Base-by-base conservation (phyloP, 75 land plant species). In the Larix kaempferi region DNA sequence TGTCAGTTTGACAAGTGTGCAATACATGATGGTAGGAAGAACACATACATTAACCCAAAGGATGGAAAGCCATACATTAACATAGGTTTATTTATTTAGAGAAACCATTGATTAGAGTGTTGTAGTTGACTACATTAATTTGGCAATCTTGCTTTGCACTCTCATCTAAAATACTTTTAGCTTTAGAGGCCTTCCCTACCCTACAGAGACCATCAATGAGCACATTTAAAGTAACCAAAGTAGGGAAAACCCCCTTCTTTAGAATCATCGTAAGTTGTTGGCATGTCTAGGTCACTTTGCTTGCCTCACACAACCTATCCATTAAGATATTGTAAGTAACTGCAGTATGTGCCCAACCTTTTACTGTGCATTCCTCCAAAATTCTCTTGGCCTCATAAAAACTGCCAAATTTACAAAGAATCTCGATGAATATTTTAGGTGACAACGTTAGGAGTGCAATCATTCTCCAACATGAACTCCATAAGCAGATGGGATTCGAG, bases 401-500 rank as follows among this genome's bases (percentile, higher is more conserved):
- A 13, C 62, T 44, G 5, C 66, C 74, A 61, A 7, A 35, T 27
- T 65, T 73, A 37, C 84, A 78, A n/a, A 82, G 67, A 3, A 52
- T 75, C 58, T 74, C 58, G 22, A 82, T 82, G 27, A 82, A 62
- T 72, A 27, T 23, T 82, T 59, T 78, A 82, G 21, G 63, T 73
- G 0, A 78, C 85, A 63, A 78, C 54, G 74, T 81, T 93, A 13
- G 86, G 86, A 3, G 64, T 56, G 19, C 80, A 58, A 6, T 81
- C 84, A 16, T 73, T 73, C 56, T 84, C 80, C 16, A 76, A 35
- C 89, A 90, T 81, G 56, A 74, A 81, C 19, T 62, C 52, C 52
- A 80, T 84, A 55, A 88, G 60, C 17, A 57, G 71, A 16, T 56
- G 77, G 52, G 93, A 92, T 22, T 77, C 88, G 59, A 88, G 81